Percentiles rank a stretch among this genome's conserved stretches.
Conservation (phyloP, 495 filamentous ascomycete genomes). For the Parmelia sp. region DNA sequence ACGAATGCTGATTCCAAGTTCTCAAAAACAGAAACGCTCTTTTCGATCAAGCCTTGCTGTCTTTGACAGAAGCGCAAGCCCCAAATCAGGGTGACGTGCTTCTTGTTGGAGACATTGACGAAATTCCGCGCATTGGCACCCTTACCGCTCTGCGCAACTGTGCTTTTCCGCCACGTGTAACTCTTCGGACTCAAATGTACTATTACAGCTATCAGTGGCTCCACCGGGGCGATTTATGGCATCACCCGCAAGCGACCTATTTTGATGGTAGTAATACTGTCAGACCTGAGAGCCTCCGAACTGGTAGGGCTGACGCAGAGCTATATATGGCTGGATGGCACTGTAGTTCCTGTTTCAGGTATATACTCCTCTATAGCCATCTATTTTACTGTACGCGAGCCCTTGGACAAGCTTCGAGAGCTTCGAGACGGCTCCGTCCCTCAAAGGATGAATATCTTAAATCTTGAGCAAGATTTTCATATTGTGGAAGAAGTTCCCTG, state of each 20-base stretch:
- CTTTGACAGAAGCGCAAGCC: constrained; percentile 30
- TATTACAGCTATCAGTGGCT: constrained; percentile 53
- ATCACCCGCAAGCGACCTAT: constrained; percentile 49
- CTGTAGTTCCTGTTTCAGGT: constrained; percentile 43
- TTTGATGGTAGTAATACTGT: constrained; percentile 44
- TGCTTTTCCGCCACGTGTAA: constrained; percentile 45
- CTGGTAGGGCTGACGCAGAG: constrained; percentile 34
- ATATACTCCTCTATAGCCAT: neutral
- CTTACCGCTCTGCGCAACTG: constrained; percentile 42
- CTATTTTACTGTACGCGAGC: neutral
- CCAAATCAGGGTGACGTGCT: constrained; percentile 32
- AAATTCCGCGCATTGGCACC: constrained; percentile 44
- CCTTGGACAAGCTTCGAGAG: neutral
- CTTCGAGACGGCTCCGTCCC: too few relatives aligned
- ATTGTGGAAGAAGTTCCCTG: neutral
- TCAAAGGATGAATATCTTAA: neutral
- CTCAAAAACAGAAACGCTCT: constrained; percentile 35
- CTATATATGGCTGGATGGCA: constrained; percentile 46
- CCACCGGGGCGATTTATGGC: constrained; percentile 44
- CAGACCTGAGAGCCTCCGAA: constrained; percentile 43
- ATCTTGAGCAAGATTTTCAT: neutral
- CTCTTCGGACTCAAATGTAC: constrained; percentile 47
- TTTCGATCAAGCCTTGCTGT: constrained; percentile 43
- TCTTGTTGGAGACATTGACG: constrained; percentile 43
- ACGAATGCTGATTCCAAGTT: neutral